Percentiles rank a stretch among this genome's conserved stretches.
Conservation (phyloP, 176 grass and related monocot genomes). For the Cenchrus americanus region DNA sequence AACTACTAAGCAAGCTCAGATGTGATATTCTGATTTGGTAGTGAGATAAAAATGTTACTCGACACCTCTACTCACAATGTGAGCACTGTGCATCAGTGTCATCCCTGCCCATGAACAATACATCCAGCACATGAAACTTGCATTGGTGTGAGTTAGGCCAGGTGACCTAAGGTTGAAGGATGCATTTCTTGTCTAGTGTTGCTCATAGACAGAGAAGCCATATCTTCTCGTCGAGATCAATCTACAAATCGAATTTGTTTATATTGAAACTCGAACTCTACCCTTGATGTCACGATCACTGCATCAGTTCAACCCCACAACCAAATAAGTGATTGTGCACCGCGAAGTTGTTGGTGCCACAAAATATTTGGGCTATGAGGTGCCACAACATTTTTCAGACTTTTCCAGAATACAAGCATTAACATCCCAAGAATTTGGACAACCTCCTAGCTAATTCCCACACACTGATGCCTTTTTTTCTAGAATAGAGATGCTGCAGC, state of each 20-base stretch:
- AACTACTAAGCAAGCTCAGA: background rate
- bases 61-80: background rate
- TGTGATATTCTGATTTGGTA: background rate
- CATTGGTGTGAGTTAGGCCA: background rate
- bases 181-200: background rate
- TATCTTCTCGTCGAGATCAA: background rate
- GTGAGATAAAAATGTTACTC: background rate
- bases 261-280: background rate
- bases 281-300: background rate
- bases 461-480: background rate
- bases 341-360: no score
- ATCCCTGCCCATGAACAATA: background rate
- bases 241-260: background rate
- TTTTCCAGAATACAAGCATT: background rate
- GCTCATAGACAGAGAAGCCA: background rate
- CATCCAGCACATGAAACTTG: background rate
- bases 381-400: background rate
- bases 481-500: background rate
- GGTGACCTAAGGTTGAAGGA: background rate
- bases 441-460: background rate
- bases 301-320: background rate
- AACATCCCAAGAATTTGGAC: background rate
- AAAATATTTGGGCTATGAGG: no score
- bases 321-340: background rate
- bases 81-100: background rate